Base-by-base conservation (phyloP, 1,284 basidiomycete genomes). In the Ganoderma multipileum region DNA sequence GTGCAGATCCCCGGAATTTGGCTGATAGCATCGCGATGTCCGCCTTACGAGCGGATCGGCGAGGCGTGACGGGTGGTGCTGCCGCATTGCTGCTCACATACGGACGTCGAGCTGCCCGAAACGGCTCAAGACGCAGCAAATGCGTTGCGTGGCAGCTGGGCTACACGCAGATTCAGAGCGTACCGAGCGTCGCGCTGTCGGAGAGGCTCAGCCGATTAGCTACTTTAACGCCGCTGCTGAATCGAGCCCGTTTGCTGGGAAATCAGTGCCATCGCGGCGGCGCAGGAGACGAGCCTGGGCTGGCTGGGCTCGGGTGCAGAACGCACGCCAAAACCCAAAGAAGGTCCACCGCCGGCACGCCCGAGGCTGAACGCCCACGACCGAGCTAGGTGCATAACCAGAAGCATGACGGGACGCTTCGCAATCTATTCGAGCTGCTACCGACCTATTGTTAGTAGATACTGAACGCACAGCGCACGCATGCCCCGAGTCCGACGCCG, bases 181-280 rank as follows among this genome's bases (percentile, higher is more conserved):
- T 50, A 50, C 9, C 20, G 55, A 11, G 20, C 20, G 33, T 33
- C 55, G 28, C 16, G 52, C 30, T 50, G 20, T 42, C 39, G 26
- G 50, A 42, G 39, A 30, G 26, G 28, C 42, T 44, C 47, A 42
- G 44, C 64, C 57, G 64, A 64, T 28, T 33, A 60, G 44, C 57
- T 57, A 60, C 44, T 57, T 57, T 60, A 65, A 65, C 64, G 64
- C 64, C 64, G 59, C 64, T 23, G 28, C 64, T 23, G 28, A 20
- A 42, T 38, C 62, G 57, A 59, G 55, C 55, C 55, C 36, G 55
- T 12, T 5, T n/a, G 36, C 20, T 38, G 33, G 30, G 55, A 30
- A 58, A 58, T 58, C 33, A 33, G 33, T 23, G 9, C 55, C 55
- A 38, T 55, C 52, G 30, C 28, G 38, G 38, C 12, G 38, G 38